Evolutionary conservation across 345 rosid genomes (phyloP), one percentile per base, ranked within the genome.

Genomic region (Turnera subulata): DNA sequence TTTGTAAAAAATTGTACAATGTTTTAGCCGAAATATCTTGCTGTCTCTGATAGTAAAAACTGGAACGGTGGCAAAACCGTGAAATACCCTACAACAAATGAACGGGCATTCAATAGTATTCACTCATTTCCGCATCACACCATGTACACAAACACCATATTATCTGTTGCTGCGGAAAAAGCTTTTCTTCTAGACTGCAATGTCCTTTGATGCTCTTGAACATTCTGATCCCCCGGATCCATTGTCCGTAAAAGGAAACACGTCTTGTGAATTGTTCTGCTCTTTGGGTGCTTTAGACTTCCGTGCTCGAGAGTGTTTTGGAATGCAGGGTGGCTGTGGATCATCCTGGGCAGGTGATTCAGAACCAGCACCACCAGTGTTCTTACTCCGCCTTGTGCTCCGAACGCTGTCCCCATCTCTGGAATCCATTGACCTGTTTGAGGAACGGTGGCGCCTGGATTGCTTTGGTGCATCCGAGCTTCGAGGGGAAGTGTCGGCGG

Each of bases 401-500:
- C 42, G 52, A 45, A 14, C 20, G 10, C 26, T 47, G 25, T 14
- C 53, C 1, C 53, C 37, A 20, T 50, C 40, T 1, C 71, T 59
- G 25, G 81, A 74, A 25, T 71, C 81, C 46, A 47, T n/a, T 1
- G 67, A 23, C n/a, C 8, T 39, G 43, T 57, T 69, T 23, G 79
- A 18, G 39, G 76, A 44, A 18, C 60, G 73, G 16, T 39, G 60
- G 18, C 74, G 78, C 74, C 73, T 76, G 1, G 75, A 53, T 14
- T 56, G 68, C 77, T 69, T 81, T 6, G 76, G 46, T 14, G 45
- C 58, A 13, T 77, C 84, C 0, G 63, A 18, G 46, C 53, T 50
- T 29, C 43, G 51, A 0, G 84, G 78, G 2, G 69, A 53, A 46
- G 14, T 29, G 0, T 53, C 66, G 2, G 37, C 19, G n/a, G 56